Percentiles rank a stretch among this genome's conserved stretches.
Conservation (phyloP, 2,329 filamentous ascomycete species). For the Capronia coronata region DNA sequence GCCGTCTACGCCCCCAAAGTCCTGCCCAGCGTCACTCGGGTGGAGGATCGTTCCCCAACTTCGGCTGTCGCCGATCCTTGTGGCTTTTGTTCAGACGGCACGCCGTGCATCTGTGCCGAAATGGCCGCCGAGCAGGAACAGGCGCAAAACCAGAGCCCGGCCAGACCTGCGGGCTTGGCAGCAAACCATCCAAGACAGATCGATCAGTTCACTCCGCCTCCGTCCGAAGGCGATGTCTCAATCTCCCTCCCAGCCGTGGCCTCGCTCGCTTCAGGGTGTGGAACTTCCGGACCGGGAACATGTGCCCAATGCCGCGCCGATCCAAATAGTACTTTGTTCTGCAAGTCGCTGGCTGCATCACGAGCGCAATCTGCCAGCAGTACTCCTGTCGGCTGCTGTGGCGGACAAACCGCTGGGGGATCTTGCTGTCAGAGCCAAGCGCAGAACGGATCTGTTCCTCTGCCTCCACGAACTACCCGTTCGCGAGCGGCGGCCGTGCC, state of each 20-base stretch:
- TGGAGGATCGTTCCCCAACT: slow-evolving; percentile 31
- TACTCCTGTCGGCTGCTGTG: slow-evolving; percentile 56
- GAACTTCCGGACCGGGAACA: slow-evolving; percentile 64
- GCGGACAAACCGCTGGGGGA: slow-evolving; percentile 44
- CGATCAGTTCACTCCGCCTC: slow-evolving; percentile 47
- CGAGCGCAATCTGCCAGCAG: slow-evolving; percentile 47
- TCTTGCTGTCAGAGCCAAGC: slow-evolving; percentile 27
- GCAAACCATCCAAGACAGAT: slow-evolving; percentile 25
- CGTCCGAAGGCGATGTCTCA: slow-evolving; percentile 52
- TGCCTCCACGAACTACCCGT: slow-evolving; percentile 21
- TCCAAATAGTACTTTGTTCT: slow-evolving; percentile 75
- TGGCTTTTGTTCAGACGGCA: slow-evolving; percentile 76
- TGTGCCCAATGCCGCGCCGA: slow-evolving; percentile 73
- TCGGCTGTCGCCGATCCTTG: slow-evolving; percentile 58
- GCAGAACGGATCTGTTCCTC: slow-evolving; percentile 25
- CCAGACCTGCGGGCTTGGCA: background rate
- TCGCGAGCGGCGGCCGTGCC: slow-evolving; percentile 25
- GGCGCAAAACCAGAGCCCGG: slow-evolving; percentile 14
- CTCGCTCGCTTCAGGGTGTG: slow-evolving; percentile 31
- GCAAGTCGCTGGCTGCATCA: slow-evolving; percentile 67
- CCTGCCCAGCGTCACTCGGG: slow-evolving; percentile 52
- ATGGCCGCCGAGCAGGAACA: slow-evolving; percentile 41
- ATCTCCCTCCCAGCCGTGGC: slow-evolving; percentile 39
- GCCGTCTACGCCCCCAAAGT: slow-evolving; percentile 18
- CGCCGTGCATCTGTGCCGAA: slow-evolving; percentile 75